A percentile compares a stretch with the other conserved stretches of the same genome.
Conservation (phyloP, 176 grass and related monocot species). For the Musa schizocarpa region DNA sequence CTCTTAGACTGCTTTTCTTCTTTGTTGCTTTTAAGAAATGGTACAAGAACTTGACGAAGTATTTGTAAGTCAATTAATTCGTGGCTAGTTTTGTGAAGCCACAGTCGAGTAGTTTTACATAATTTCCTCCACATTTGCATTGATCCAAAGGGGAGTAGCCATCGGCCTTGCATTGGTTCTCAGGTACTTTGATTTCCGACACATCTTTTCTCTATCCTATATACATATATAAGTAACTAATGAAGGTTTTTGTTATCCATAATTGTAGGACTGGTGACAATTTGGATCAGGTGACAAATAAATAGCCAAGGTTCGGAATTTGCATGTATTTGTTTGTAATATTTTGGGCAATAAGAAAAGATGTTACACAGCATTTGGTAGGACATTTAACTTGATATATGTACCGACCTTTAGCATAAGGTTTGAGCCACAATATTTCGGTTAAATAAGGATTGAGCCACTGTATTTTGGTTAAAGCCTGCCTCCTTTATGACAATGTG, state of each 20-base stretch:
- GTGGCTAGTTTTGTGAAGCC: slow-evolving; percentile 3
- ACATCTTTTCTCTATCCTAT: not conserved
- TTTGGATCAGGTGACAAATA: not conserved
- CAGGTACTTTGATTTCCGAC: not conserved
- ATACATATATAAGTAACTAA: not conserved
- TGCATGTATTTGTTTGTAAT: not conserved
- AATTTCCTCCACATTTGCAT: not conserved
- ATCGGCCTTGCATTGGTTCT: not conserved
- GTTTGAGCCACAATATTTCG: not conserved
- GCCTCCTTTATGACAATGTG: too few species aligned
- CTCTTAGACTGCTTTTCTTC: not conserved
- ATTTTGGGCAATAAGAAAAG: not conserved
- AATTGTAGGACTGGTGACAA: not conserved
- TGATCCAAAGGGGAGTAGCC: not conserved
- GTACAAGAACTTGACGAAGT: not conserved
- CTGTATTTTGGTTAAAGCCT: too few species aligned
- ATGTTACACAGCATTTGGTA: not conserved
- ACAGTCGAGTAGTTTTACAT: not conserved
- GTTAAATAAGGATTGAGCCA: too few species aligned
- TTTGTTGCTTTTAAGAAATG: not conserved
- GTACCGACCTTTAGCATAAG: not conserved
- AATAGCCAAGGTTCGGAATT: not conserved
- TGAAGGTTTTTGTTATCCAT: not conserved
- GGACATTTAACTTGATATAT: not conserved
- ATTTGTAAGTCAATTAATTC: not conserved